A percentile compares a stretch with the other conserved stretches of the same genome.
phyloP scores from a whole-genome alignment of 768 basidiomycete species.

The Lyophyllum atratum region DNA sequence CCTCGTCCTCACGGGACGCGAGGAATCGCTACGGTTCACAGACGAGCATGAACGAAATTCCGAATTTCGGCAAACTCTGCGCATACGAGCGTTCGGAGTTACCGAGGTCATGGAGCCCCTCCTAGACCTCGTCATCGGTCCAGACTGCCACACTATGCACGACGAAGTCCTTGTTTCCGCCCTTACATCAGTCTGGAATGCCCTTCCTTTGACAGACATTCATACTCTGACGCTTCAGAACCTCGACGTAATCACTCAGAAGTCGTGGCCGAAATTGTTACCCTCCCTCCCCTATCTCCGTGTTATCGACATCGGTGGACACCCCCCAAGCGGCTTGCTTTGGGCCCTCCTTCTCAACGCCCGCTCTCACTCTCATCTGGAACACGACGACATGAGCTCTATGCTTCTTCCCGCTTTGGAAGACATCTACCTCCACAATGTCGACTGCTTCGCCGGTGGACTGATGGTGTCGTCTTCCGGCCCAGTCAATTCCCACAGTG shows the following conservation, averaged over 20 bases:
- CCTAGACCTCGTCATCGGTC: slow-evolving; percentile 33
- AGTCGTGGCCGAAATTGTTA: slow-evolving; percentile 37
- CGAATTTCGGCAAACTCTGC: slow-evolving; percentile 33
- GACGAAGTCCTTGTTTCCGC: slow-evolving; percentile 35
- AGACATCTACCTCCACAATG: slow-evolving; percentile 38
- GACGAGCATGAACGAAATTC: slow-evolving; percentile 23
- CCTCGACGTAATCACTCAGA: slow-evolving; percentile 40
- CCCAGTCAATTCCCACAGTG: slow-evolving; percentile 33
- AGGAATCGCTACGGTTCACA: slow-evolving; percentile 26
- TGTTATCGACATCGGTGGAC: slow-evolving; percentile 36
- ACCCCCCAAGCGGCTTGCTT: slow-evolving; percentile 39
- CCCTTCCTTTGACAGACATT: slow-evolving; percentile 31
- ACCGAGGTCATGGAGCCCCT: slow-evolving; percentile 23
- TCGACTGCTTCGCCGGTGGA: slow-evolving; percentile 42
- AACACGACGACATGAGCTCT: slow-evolving; percentile 23
- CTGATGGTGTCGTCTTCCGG: slow-evolving; percentile 36
- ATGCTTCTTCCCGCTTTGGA: slow-evolving; percentile 34
- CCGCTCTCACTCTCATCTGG: slow-evolving; percentile 27
- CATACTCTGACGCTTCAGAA: slow-evolving; percentile 37
- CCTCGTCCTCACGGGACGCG: slow-evolving; percentile 30
- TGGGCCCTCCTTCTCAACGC: slow-evolving; percentile 43
- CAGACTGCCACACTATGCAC: slow-evolving; percentile 22
- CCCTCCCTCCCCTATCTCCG: slow-evolving; percentile 30
- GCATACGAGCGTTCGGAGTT: slow-evolving; percentile 33
- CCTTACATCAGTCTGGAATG: slow-evolving; percentile 32